Conservation (phyloP, 2,329 filamentous ascomycete species). For the Tolypocladium inflatum region DNA sequence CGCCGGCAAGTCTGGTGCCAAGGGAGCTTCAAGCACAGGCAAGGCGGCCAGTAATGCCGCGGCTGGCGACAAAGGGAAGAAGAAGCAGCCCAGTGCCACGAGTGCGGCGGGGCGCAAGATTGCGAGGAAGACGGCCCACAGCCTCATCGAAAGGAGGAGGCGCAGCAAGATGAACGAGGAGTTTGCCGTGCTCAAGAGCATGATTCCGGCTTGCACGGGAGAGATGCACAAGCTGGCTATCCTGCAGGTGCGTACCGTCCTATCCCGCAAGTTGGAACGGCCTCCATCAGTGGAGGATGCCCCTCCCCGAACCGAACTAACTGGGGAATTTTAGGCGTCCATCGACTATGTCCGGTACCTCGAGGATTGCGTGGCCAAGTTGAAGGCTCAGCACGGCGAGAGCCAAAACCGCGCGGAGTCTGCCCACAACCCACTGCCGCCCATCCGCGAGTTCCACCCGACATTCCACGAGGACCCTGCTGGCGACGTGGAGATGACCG, state of each 20-base stretch:
- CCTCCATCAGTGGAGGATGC: neutral
- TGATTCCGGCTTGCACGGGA: slow-evolving; percentile 92
- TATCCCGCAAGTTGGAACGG: too few relatives aligned
- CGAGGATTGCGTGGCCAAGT: slow-evolving; percentile 73
- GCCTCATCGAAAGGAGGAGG: slow-evolving; percentile 80
- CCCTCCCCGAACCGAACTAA: neutral
- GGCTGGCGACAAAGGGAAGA: slow-evolving; percentile 42
- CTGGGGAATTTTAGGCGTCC: slow-evolving; percentile 53
- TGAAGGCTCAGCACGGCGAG: slow-evolving; percentile 52
- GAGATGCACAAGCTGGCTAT: slow-evolving; percentile 99
- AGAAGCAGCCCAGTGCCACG: slow-evolving; percentile 65
- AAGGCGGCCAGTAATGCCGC: slow-evolving; percentile 10
- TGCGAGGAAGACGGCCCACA: slow-evolving; percentile 91
- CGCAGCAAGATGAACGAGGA: slow-evolving; percentile 99
- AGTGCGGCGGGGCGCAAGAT: slow-evolving; percentile 90
- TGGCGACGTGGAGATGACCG: slow-evolving; percentile 53
- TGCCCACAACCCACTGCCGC: slow-evolving; percentile 19
- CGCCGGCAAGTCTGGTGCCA: slow-evolving; percentile 11
- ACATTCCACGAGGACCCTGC: slow-evolving; percentile 29
- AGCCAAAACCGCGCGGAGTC: slow-evolving; percentile 16
- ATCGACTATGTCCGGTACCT: slow-evolving; percentile 96
- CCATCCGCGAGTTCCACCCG: slow-evolving; percentile 28
- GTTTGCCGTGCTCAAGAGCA: slow-evolving; percentile 82
- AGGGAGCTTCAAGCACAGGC: slow-evolving; percentile 9
- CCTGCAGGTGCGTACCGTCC: slow-evolving; percentile 57